Base-by-base conservation (phyloP, 2,329 filamentous ascomycete species). In the Podosphaera xanthii region DNA sequence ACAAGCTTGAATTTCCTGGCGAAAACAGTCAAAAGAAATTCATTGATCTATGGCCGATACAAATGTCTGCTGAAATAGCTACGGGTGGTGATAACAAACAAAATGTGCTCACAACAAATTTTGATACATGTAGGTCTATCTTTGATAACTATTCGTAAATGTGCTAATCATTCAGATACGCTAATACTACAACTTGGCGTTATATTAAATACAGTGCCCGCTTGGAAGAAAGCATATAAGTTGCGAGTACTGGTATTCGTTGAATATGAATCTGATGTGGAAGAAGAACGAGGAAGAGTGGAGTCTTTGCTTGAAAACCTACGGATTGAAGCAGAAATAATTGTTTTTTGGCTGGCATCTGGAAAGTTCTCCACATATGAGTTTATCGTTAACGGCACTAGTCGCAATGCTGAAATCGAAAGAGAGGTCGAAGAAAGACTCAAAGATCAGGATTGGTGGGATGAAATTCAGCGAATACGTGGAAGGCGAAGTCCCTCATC, bases 21-120 rank as follows among this genome's bases (percentile, higher is more conserved):
- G 69, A 75, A 0, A 67, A 69, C 22, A 60, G 65, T 4, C 80
- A 83, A 58, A 91, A 91, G 67, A 86, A 82, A 66, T 91, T 84
- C 66, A 87, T 94, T 62, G 88, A 94, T 66, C 72, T 94, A 3
- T 94, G 88, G 88, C 88, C 88, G 0, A 92, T 94, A 58, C 89
- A 94, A 64, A 94, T 94, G 87, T 91, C 87, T 4, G 87, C 87
- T 0, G 86, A 91, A 65, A 79, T 92, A 40, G 79, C 81, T 0
- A 75, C 83, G 0, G 81, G 84, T 63, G 77, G 76, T 0, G 79
- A 81, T 67, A 82, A 76, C 62, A 77, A 76, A 61, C 73, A 77
- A 62, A 81, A 80, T 65, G 76, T 92, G 4, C 70, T 91, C 59
- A 94, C 88, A 0, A 92, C 86, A 0, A 94, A 94, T 64, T 94